Evolutionary conservation across 257 asterid species (phyloP), one percentile per base, ranked within the genome.

Genomic region (Ligustrum vulgare): DNA sequence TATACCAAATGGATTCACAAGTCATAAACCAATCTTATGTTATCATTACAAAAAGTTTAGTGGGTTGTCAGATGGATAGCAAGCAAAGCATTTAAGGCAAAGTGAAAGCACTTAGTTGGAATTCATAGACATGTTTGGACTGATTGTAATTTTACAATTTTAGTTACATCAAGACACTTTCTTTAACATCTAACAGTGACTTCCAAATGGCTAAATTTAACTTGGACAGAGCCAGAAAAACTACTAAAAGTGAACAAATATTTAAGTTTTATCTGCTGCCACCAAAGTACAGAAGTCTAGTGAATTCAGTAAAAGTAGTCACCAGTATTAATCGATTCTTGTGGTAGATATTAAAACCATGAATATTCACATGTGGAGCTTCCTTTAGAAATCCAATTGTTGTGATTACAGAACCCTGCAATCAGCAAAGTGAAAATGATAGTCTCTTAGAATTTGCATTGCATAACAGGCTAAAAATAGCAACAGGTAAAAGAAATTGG

Each of bases 301-400:
- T 28, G 37, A 68, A 69, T 33, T 39, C 60, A 67, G 77, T 47
- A 79, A 75, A 75, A 76, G 74, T 73, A 80, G 77, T 86, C 74
- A 94, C 98, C 96, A 94, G 75, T 85, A 94, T 90, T 83, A 94
- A 83, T 81, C 98, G 90, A 73, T 94, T 94, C 89, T 87, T 94
- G 86, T 94, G 96, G 89, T 94, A 94, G 82, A 94, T 96, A 84
- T 92, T 94, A 84, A 94, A 94, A 82, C 98, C 98, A 80, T 92
- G 97, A 63, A 92, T 35, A 75, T 89, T 89, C 78, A 90, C 97
- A 4, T 71, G 70, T 56, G 97, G 97, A 81, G 98, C 97, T 79
- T 94, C 98, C 88, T 92, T 94, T 75, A 94, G 78, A 75, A 94
- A 94, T 67, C 98, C 98, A 78, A 94, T 83, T 67, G 98, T 79